Conservation (phyloP, 2,329 filamentous ascomycete species). For the Fusarium sp. region DNA sequence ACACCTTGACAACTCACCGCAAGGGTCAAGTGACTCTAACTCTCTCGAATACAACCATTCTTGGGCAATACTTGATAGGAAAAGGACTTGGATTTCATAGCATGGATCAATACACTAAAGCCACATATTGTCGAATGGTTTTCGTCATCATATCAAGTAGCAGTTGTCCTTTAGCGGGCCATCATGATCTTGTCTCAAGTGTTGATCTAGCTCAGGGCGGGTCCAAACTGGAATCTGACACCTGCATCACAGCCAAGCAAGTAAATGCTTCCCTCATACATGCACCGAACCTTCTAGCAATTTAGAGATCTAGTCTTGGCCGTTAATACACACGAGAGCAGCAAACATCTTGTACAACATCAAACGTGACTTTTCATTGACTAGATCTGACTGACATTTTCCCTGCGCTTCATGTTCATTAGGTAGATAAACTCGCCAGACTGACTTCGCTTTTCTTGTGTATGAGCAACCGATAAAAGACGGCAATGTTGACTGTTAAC, state of each 20-base stretch:
- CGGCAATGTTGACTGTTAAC: not conserved
- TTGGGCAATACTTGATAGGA: not conserved
- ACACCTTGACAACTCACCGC: not conserved
- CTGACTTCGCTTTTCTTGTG: conserved; percentile 19
- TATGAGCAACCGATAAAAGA: not conserved
- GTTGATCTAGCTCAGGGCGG: not conserved
- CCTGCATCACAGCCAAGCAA: not conserved
- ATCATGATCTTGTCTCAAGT: not conserved
- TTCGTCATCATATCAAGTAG: not conserved
- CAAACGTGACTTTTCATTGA: not conserved
- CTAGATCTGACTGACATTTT: not conserved
- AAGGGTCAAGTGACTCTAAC: not conserved
- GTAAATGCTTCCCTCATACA: not conserved
- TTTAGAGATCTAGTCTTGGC: not conserved
- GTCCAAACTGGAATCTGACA: not conserved
- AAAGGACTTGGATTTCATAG: not conserved
- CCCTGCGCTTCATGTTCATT: not conserved
- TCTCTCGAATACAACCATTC: not conserved
- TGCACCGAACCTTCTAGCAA: not conserved
- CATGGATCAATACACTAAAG: not conserved
- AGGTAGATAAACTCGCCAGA: conserved; percentile 1
- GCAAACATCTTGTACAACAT: not conserved
- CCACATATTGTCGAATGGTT: not conserved
- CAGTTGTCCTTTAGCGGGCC: not conserved
- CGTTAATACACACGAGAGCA: not conserved